Conservation (phyloP, 768 basidiomycete species). For the Epithele typhae region DNA sequence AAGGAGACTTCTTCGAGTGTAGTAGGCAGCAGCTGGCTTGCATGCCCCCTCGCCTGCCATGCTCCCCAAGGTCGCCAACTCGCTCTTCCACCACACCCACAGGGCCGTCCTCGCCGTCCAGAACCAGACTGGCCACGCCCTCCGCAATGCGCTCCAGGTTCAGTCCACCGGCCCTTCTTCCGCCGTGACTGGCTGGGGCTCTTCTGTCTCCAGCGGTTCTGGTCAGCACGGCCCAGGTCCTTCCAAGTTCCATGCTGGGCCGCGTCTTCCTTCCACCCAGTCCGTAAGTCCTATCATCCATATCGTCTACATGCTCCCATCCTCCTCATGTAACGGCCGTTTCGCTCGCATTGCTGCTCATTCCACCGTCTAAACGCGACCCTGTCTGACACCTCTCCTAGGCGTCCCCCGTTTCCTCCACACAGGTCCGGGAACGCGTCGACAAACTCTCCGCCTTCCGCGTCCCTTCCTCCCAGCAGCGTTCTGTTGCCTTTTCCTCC, state of each 20-base stretch:
- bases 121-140: constrained; percentile 58
- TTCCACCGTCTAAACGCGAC: not conserved
- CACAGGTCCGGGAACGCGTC: constrained; percentile 12
- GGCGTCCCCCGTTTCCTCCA: constrained; percentile 10
- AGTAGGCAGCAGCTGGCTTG: constrained; percentile 7
- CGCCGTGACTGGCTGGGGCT: constrained; percentile 40
- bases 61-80: constrained; percentile 83
- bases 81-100: constrained; percentile 68
- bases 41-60: constrained; percentile 33
- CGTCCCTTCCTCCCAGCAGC: constrained; percentile 7
- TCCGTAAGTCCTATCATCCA: constrained; percentile 43
- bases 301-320: not conserved
- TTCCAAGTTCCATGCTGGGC: constrained; percentile 66
- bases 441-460: constrained; percentile 14
- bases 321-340: too few species aligned
- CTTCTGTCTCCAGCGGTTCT: constrained; percentile 44
- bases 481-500: not conserved
- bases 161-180: constrained; percentile 46
- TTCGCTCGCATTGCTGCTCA: not conserved
- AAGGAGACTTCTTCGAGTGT: not conserved
- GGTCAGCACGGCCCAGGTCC: constrained; percentile 65
- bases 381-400: constrained; percentile 5
- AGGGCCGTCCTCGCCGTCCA: constrained; percentile 76
- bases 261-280: constrained; percentile 66
- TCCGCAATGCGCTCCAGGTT: constrained; percentile 74